Evolutionary conservation across 768 basidiomycete species (phyloP), one percentile per base, ranked within the genome.

Genomic region (Leccinum pellstonianum): DNA sequence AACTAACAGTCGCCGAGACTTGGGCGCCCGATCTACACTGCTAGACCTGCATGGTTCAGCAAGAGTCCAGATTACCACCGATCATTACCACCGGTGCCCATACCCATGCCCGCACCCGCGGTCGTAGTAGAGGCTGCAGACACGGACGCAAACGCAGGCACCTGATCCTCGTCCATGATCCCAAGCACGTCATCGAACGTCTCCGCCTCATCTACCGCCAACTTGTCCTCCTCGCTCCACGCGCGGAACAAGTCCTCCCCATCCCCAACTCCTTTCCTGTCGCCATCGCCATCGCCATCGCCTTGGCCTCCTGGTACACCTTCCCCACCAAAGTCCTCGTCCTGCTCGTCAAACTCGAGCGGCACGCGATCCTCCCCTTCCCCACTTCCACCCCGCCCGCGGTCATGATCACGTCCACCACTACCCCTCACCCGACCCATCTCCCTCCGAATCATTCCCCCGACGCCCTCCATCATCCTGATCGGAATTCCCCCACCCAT

Each of bases 291-390:
- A 9, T 29, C 29, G 31, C 31, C 31, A 12, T 33, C 31, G 21
- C 46, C 48, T 7, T 25, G 21, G 15, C 23, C 48, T 17, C n/a
- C 56, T 14, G 8, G 59, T 3, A 57, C 60, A 46, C 50, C 58
- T 17, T 65, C 19, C 23, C 14, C 48, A 76, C 55, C 64, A 62
- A 87, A 84, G 52, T 86, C 85, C 56, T 88, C 86, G 56, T 88
- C 88, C 59, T 85, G 84, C 65, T 88, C 86, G 54, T 86, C 86
- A 67, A 89, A 88, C 64, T 80, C 77, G n/a, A 81, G 72, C 10
- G 76, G 74, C 0, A 78, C 77, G 1, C 62, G 66, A n/a, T 56
- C 64, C 11, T 55, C 59, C 1, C 43, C 19, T 46, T 53, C 54
- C 35, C 7, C 54, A 15, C 21, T 23, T 3, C 49, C 33, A 9